Conservation (phyloP, 495 filamentous ascomycete species). For the Hyphodiscus hymeniophilus region DNA sequence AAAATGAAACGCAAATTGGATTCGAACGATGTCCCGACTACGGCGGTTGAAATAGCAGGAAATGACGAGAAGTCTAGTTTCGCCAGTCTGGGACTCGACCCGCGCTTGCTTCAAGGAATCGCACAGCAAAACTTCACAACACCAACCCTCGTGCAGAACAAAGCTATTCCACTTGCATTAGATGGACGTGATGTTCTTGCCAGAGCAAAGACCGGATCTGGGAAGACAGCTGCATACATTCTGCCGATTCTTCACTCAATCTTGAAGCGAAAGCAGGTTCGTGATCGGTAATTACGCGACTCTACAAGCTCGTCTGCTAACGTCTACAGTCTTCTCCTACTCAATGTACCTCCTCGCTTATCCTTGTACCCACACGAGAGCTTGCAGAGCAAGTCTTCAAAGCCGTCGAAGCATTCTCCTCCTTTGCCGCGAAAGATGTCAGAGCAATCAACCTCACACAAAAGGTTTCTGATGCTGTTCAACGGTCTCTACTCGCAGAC, state of each 20-base stretch:
- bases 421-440: constrained; percentile 78
- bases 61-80: constrained; percentile 16
- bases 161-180: constrained; percentile 83
- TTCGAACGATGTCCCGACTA: constrained; percentile 37
- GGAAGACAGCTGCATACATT: constrained; percentile 97
- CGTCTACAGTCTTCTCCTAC: constrained; percentile 14
- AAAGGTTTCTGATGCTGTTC: constrained; percentile 77
- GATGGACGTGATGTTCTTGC: constrained; percentile 86
- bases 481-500: constrained; percentile 77
- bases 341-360: constrained; percentile 47
- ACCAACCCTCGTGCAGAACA: constrained; percentile 78
- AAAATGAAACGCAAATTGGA: constrained; percentile 46
- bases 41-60: constrained; percentile 14
- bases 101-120: constrained; percentile 77
- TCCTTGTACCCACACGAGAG: constrained; percentile 91
- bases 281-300: constrained; percentile 17
- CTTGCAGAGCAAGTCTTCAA: constrained; percentile 84
- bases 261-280: constrained; percentile 64
- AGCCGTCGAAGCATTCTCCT: constrained; percentile 59
- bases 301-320: constrained; percentile 7
- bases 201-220: constrained; percentile 85
- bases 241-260: constrained; percentile 78
- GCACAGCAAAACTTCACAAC: constrained; percentile 73
- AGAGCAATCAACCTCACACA: constrained; percentile 77
- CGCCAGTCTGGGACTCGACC: constrained; percentile 58